Conservation (phyloP, 2,329 filamentous ascomycete species). For the Aulographum hederae region DNA sequence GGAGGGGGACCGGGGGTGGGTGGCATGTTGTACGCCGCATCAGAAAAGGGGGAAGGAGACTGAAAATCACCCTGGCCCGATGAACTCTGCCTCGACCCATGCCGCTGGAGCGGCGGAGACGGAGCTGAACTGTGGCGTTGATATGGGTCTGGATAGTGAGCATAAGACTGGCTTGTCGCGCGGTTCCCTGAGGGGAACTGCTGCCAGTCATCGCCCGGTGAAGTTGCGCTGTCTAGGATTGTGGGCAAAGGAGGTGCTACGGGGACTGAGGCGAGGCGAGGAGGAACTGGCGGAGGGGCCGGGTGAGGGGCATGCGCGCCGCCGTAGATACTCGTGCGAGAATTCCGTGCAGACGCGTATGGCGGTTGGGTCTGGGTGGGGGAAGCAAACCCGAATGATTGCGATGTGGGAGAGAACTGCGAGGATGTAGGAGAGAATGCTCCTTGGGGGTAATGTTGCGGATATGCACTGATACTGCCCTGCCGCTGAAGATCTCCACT, state of each 20-base stretch:
- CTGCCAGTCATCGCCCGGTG: background rate
- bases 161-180: background rate
- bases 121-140: background rate
- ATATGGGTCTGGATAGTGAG: background rate
- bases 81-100: constrained; percentile 4
- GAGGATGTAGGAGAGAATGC: background rate
- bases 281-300: background rate
- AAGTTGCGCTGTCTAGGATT: background rate
- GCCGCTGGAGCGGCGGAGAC: no score
- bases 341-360: background rate
- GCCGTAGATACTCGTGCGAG: background rate
- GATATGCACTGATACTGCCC: constrained; percentile 11
- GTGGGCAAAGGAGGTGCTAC: background rate
- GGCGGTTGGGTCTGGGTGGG: background rate
- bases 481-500: constrained; percentile 14
- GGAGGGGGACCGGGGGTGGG: constrained; percentile 33
- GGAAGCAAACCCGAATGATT: background rate
- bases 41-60: constrained; percentile 12
- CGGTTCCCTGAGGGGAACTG: background rate
- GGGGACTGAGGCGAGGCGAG: background rate
- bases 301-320: background rate
- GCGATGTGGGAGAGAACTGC: background rate
- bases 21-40: constrained; percentile 18
- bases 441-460: constrained; percentile 2
- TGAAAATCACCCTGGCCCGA: constrained; percentile 4